Evolutionary conservation across 2,329 filamentous ascomycete genomes (phyloP).

Genomic region (Scedosporium dehoogii): DNA sequence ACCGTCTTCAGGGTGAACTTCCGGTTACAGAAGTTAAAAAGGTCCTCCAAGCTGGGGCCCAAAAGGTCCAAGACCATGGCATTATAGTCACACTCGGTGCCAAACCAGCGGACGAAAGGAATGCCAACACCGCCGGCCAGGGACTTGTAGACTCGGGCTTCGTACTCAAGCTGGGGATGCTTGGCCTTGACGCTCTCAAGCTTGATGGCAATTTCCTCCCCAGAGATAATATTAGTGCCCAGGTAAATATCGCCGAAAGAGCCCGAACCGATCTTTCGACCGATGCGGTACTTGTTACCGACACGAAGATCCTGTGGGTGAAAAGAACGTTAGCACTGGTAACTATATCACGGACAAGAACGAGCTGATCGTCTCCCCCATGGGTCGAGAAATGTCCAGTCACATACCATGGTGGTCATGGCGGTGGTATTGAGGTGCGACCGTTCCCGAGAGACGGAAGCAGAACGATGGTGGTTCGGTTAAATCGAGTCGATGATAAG

Average conservation of each 20-base stretch:
- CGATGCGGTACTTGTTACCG: constrained; percentile 99
- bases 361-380: background rate
- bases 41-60: constrained; percentile 88
- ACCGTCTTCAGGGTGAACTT: constrained; percentile 99
- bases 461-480: constrained; percentile 12
- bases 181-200: constrained; percentile 99
- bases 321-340: constrained; percentile 12
- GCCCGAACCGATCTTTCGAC: constrained; percentile 96
- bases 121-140: constrained; percentile 96
- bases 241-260: constrained; percentile 98
- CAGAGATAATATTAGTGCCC: constrained; percentile 98
- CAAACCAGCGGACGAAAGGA: constrained; percentile 98
- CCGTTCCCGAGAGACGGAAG: constrained; percentile 10
- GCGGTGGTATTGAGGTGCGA: constrained; percentile 15
- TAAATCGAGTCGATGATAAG: constrained; percentile 11
- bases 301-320: constrained; percentile 67
- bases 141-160: constrained; percentile 83
- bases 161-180: constrained; percentile 97
- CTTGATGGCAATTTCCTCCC: constrained; percentile 99
- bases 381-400: background rate
- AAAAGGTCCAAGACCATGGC: constrained; percentile 98
- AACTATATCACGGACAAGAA: background rate
- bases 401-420: constrained; percentile 44
- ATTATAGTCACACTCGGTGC: constrained; percentile 99
- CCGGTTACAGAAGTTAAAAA: constrained; percentile 99